phyloP scores from a whole-genome alignment of 495 filamentous ascomycete genomes.

The Podospora pseudoanserina region DNA sequence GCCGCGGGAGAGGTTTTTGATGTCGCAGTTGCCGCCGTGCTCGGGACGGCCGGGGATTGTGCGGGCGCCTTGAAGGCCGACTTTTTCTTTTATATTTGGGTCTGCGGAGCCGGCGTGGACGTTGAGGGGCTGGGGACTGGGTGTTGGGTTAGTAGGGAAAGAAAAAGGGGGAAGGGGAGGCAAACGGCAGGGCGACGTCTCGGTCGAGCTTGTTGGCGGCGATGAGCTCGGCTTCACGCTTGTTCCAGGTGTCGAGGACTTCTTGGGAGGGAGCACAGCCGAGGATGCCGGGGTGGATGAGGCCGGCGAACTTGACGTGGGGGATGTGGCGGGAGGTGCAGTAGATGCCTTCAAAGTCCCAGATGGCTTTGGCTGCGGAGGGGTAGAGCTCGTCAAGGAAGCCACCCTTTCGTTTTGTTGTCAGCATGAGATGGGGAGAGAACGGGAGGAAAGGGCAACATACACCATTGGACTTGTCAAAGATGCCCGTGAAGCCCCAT shows the following conservation, averaged over 20 bases:
- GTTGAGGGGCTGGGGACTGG: constrained; percentile 59
- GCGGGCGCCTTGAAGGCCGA: constrained; percentile 83
- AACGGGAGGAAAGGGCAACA: neutral
- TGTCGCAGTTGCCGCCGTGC: constrained; percentile 72
- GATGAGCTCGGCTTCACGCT: constrained; percentile 75
- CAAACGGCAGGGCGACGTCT: constrained; percentile 67
- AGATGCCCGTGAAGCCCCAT: constrained; percentile 91
- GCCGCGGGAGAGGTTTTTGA: constrained; percentile 74
- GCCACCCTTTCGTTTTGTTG: constrained; percentile 53
- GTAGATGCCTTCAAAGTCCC: constrained; percentile 96
- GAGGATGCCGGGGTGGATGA: constrained; percentile 92
- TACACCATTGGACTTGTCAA: constrained; percentile 71
- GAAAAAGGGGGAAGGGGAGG: neutral
- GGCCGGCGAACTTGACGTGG: constrained; percentile 79
- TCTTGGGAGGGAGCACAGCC: constrained; percentile 82
- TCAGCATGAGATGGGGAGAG: neutral
- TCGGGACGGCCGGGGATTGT: constrained; percentile 79
- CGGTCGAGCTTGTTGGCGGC: constrained; percentile 61
- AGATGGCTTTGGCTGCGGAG: constrained; percentile 87
- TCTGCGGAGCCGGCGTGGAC: constrained; percentile 67
- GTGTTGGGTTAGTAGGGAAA: neutral
- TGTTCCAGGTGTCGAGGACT: constrained; percentile 68
- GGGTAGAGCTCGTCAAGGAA: constrained; percentile 91
- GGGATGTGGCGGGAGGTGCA: constrained; percentile 90
- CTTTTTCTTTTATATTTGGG: constrained; percentile 60